Conservation (phyloP, 1,284 basidiomycete species). For the Boletellus sp. region DNA sequence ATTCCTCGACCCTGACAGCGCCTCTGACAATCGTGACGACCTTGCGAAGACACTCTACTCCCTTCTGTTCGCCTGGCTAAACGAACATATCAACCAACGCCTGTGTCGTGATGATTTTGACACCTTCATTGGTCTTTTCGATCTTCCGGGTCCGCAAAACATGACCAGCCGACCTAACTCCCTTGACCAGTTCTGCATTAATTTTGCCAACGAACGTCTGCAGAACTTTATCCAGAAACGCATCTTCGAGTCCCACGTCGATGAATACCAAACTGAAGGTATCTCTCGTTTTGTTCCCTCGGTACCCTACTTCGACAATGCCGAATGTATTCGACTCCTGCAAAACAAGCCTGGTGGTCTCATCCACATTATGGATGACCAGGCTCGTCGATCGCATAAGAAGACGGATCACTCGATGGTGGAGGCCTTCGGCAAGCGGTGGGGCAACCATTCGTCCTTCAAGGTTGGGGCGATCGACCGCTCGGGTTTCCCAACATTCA, state of each 20-base stretch:
- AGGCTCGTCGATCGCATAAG: conserved; percentile 80
- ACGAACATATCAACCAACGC: conserved; percentile 93
- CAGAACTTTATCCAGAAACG: conserved; percentile 81
- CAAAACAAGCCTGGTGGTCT: conserved; percentile 88
- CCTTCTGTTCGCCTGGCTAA: conserved; percentile 94
- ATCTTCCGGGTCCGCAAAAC: conserved; percentile 92
- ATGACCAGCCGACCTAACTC: conserved; percentile 83
- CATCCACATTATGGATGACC: conserved; percentile 97
- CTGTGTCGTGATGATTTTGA: conserved; percentile 88
- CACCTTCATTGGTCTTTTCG: conserved; percentile 93
- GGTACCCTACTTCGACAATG: conserved; percentile 86
- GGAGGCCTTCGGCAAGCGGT: conserved; percentile 90
- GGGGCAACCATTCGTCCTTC: conserved; percentile 92
- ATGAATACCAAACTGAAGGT: conserved; percentile 86
- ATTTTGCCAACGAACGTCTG: conserved; percentile 90
- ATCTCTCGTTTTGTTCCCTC: conserved; percentile 69
- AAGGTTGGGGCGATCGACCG: conserved; percentile 75
- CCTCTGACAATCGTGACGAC: conserved; percentile 89
- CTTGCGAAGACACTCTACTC: conserved; percentile 92
- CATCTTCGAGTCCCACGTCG: conserved; percentile 74
- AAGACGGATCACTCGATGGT: conserved; percentile 95
- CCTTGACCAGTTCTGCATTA: conserved; percentile 94
- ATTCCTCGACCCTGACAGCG: conserved; percentile 92
- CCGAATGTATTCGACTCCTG: conserved; percentile 84
- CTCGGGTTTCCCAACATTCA: conserved; percentile 84